A percentile compares a stretch with the other conserved stretches of the same genome.
These are phyloP conservation scores for Exophiala xenobiotica DNA, from an alignment of 2,329 filamentous ascomycete genomes.

Conservation along the genomic window DNA sequence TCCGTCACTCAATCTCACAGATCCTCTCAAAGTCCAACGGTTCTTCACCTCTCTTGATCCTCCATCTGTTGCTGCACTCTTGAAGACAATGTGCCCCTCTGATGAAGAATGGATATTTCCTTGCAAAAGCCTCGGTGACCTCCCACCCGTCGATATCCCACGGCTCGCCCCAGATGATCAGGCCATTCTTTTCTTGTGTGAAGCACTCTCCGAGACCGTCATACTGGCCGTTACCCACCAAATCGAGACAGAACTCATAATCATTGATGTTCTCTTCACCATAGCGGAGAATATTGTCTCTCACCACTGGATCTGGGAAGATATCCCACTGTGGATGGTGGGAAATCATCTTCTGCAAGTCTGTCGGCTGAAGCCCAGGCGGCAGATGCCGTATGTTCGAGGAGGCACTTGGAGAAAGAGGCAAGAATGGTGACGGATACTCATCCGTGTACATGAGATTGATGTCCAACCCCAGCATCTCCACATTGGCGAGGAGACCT, in stretches of 20 bases:
- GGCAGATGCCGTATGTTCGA: conserved; percentile 30
- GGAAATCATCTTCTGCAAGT: conserved; percentile 36
- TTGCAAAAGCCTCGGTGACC: conserved; percentile 45
- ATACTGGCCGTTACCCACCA: conserved; percentile 33
- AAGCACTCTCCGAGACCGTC: conserved; percentile 1
- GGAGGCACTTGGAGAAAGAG: conserved; percentile 16
- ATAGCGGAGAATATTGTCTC: conserved; percentile 41
- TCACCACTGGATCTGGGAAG: conserved; percentile 39
- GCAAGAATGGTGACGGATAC: conserved; percentile 27
- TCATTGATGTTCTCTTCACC: conserved; percentile 37
- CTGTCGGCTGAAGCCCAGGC: conserved; percentile 38
- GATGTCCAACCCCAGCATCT: conserved; percentile 32
- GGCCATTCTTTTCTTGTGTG: conserved; percentile 30
- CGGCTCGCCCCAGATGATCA: conserved; percentile 53
- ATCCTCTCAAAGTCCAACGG: conserved; percentile 23
- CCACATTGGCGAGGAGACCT: conserved; percentile 34
- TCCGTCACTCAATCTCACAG: conserved; percentile 11
- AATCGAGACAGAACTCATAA: conserved; percentile 39
- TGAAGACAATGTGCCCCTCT: conserved; percentile 11
- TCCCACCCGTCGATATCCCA: conserved; percentile 51
- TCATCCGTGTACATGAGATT: conserved; percentile 28
- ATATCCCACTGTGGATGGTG: conserved; percentile 46
- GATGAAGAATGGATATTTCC: conserved; percentile 42
- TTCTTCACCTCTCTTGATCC: conserved; percentile 19
- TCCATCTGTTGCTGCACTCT: conserved; percentile 24